A percentile compares a stretch with the other conserved stretches of the same genome.
These are phyloP conservation scores for Lyophyllum shimeji DNA, from an alignment of 768 basidiomycete species.

Conservation along the genomic window DNA sequence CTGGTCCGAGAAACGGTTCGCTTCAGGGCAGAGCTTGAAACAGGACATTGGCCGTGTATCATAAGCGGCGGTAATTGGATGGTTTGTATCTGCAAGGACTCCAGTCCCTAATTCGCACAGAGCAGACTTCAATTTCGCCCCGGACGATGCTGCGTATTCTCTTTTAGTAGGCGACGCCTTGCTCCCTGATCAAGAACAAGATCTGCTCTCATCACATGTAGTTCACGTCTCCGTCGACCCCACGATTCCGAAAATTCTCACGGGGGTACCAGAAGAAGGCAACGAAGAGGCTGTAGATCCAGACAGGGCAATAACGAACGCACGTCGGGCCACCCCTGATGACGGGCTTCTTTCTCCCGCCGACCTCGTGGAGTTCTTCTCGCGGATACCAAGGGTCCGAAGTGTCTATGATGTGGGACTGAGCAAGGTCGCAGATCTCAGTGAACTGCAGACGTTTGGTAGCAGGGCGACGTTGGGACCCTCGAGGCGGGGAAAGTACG, in stretches of 20 bases:
- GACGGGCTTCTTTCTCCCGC: slow-evolving; percentile 70
- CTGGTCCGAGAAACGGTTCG: slow-evolving; percentile 60
- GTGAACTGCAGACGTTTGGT: slow-evolving; percentile 44
- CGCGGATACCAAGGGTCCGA: slow-evolving; percentile 34
- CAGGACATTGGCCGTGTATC: slow-evolving; percentile 71
- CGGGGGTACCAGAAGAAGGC: slow-evolving; percentile 35
- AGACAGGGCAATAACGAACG: slow-evolving; percentile 71
- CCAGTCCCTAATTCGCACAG: slow-evolving; percentile 3
- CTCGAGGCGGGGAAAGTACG: slow-evolving; percentile 53
- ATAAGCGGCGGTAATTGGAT: slow-evolving; percentile 74
- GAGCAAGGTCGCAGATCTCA: slow-evolving; percentile 1
- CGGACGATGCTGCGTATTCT: slow-evolving; percentile 80
- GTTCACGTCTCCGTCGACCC: slow-evolving; percentile 73
- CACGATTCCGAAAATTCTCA: slow-evolving; percentile 33
- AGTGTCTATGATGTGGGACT: slow-evolving; percentile 73
- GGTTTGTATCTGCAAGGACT: background rate
- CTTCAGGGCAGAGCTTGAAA: slow-evolving; percentile 49
- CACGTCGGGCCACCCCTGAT: slow-evolving; percentile 51
- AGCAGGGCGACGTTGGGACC: slow-evolving; percentile 38
- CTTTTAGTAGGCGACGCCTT: slow-evolving; percentile 66
- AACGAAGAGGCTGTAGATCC: slow-evolving; percentile 60
- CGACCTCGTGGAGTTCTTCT: slow-evolving; percentile 56
- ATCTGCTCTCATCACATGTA: slow-evolving; percentile 63
- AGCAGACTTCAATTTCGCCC: slow-evolving; percentile 88
- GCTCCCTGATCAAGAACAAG: slow-evolving; percentile 49